Base-by-base conservation (phyloP, 306 rosid species). In the Malus orientalis region DNA sequence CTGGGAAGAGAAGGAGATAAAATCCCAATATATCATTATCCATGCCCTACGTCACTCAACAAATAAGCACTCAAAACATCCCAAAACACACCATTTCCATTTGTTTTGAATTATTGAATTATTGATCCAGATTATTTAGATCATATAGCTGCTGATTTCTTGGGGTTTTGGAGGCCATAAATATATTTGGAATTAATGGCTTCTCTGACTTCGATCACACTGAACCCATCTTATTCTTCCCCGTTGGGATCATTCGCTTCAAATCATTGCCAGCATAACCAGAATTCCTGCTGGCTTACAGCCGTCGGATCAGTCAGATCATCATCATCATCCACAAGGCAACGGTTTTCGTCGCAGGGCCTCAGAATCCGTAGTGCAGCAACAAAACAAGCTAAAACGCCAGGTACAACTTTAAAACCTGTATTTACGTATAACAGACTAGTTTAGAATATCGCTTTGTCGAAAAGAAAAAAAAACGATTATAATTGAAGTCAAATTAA, bases 371-470 rank as follows among this genome's bases (percentile, higher is more conserved):
- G 61, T 22, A 22, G 89, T 74, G 87, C 97, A 40, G 96, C 97
- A 51, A 92, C 97, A 32, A 95, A 95, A 85, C 88, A 79, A 54
- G 97, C 91, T 42, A 95, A 90, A 80, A 42, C 96, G 47, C 99
- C 99, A 84, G 99, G 99, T 95, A 83, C 36, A n/a, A n/a, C 29
- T 15, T 0, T 15, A 16, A 5, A 51, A 0, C 55, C 20, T 51
- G 55, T 51, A 15, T 16, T 51, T 51, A 51, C 20, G 3, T 6
- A 16, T 51, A 51, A 4, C 8, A 51, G 3, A 51, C 3, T 16
- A 5, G 55, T 51, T 51, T 16, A 51, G 20, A 51, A 51, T 51
- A 51, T 16, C 20, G 55, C 55, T 51, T 51, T 51, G 55, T 51
- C 20, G 3, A 14, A 49, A 45, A 13, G 15, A 51, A 15, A 5